These are phyloP conservation scores for Lumnitzera littorea DNA, from an alignment of 345 rosid species.

Conservation along the genomic window DNA sequence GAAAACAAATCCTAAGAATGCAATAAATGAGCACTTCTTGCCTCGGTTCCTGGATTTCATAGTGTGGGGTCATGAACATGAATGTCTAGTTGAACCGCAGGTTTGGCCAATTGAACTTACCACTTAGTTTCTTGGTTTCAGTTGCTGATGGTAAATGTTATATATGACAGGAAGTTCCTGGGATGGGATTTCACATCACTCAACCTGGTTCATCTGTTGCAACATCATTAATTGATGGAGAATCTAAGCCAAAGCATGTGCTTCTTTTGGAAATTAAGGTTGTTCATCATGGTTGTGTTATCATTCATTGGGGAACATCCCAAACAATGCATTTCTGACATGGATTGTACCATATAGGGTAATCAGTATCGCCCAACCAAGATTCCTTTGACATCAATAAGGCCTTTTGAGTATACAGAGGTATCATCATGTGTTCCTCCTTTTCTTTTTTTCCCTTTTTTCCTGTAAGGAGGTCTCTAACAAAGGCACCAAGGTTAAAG, in stretches of 20 bases:
- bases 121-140: constrained; percentile 9
- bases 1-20: constrained; percentile 94
- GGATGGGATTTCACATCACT: constrained; percentile 99
- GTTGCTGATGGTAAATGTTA: constrained; percentile 29
- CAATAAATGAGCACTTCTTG: constrained; percentile 91
- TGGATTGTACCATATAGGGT: constrained; percentile 40
- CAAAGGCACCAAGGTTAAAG: no score
- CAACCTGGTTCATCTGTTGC: constrained; percentile 99
- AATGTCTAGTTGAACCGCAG: constrained; percentile 95
- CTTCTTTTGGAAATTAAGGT: constrained; percentile 97
- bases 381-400: constrained; percentile 89
- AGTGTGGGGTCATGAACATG: constrained; percentile 99
- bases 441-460: neutral
- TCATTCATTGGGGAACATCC: constrained; percentile 1
- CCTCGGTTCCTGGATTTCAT: constrained; percentile 92
- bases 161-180: constrained; percentile 75
- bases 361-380: constrained; percentile 97
- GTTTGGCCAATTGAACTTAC: constrained; percentile 21
- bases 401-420: constrained; percentile 94
- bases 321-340: constrained; percentile 1
- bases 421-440: constrained; percentile 18
- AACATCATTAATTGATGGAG: constrained; percentile 96
- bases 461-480: neutral
- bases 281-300: neutral
- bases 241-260: constrained; percentile 95